Evolutionary conservation across 2,329 filamentous ascomycete species (phyloP).

Genomic region (Tolypocladium tropicale): DNA sequence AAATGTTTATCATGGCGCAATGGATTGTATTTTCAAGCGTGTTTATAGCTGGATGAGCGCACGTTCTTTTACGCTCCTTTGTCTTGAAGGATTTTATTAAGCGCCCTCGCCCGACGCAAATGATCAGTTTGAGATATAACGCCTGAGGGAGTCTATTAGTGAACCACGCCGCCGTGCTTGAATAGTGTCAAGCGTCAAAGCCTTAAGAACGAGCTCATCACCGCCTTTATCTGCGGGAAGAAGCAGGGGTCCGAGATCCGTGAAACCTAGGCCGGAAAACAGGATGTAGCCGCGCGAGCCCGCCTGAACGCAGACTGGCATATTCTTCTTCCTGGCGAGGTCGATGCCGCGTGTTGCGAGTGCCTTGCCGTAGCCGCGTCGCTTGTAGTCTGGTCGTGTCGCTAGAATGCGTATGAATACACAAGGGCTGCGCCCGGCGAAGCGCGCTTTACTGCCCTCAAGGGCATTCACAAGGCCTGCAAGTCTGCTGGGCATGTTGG

Average conservation of each 20-base stretch:
- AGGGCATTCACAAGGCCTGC: neutral
- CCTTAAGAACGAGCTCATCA: slow-evolving; percentile 7
- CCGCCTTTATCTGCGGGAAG: slow-evolving; percentile 1
- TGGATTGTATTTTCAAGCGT: too few relatives aligned
- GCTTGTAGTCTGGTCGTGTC: slow-evolving; percentile 6
- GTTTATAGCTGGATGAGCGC: neutral
- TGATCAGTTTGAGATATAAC: neutral
- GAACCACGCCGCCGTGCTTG: neutral
- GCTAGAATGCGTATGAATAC: slow-evolving; percentile 7
- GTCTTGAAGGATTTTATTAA: neutral
- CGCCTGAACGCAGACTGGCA: slow-evolving; percentile 5
- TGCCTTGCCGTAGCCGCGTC: slow-evolving; percentile 6
- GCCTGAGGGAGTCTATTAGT: neutral
- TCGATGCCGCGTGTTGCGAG: slow-evolving; percentile 4
- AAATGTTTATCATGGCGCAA: too few relatives aligned
- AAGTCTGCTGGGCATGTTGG: neutral
- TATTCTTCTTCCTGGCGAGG: neutral
- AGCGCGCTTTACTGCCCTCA: neutral
- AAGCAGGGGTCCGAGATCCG: slow-evolving; percentile 5
- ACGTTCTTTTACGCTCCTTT: neutral
- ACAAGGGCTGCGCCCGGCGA: slow-evolving; percentile 1
- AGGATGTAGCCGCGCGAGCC: slow-evolving; percentile 7
- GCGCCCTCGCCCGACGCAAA: neutral
- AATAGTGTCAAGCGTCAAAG: slow-evolving; percentile 14
- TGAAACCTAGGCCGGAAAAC: slow-evolving; percentile 9